phyloP scores from a whole-genome alignment of 2,329 filamentous ascomycete genomes.

The Botryotinia calthae region DNA sequence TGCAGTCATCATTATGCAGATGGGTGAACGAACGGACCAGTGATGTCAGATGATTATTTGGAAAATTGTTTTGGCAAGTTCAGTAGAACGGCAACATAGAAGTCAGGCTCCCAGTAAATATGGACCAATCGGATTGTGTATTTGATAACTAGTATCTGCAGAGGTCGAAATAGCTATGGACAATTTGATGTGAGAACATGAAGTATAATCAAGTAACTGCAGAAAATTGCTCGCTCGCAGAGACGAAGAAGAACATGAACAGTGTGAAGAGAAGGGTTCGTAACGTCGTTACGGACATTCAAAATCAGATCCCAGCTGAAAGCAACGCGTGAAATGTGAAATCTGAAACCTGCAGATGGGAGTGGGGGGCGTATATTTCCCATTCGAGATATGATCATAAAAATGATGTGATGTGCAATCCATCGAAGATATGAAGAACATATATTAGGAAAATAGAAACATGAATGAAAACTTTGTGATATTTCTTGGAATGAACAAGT shows the following conservation, averaged over 20 bases:
- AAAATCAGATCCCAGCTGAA: background rate
- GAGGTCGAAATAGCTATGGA: background rate
- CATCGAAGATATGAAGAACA: too few species aligned
- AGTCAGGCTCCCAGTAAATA: background rate
- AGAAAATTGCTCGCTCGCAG: background rate
- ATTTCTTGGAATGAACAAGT: background rate
- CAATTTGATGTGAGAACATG: background rate
- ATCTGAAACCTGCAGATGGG: background rate
- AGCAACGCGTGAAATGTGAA: background rate
- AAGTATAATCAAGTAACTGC: background rate
- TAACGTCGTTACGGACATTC: background rate
- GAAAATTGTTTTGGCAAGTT: accelerated
- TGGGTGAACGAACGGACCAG: background rate
- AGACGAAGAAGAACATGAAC: background rate
- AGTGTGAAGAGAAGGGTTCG: background rate
- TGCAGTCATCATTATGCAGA: background rate
- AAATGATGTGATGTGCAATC: too few species aligned
- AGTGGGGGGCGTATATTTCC: background rate
- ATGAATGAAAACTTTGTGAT: background rate
- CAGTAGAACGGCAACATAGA: background rate
- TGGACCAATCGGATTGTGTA: background rate
- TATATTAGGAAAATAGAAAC: background rate
- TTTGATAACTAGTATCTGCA: background rate
- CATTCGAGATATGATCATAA: background rate
- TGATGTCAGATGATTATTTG: background rate